A percentile compares a stretch with the other conserved stretches of the same genome.
These are phyloP conservation scores for Torulaspora pretoriensis DNA, from an alignment of 1,139 yeast species.

Conservation along the genomic window DNA sequence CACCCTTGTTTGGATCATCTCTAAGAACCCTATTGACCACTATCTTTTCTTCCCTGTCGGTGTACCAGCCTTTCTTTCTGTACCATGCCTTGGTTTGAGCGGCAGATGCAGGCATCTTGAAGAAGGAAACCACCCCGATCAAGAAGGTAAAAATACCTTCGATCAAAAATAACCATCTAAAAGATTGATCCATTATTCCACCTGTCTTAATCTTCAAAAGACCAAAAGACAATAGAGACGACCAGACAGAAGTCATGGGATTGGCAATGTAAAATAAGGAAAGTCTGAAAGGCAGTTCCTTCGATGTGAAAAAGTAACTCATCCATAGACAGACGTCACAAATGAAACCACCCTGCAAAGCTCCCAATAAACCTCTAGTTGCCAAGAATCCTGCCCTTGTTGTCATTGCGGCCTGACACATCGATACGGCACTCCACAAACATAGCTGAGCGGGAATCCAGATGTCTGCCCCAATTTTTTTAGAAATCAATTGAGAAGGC, in stretches of 20 bases:
- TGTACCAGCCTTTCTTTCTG: conserved; percentile 58
- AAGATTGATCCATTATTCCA: conserved; percentile 44
- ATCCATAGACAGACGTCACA: conserved; percentile 54
- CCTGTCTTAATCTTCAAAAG: conserved; percentile 41
- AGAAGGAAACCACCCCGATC: conserved; percentile 51
- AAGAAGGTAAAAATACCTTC: conserved; percentile 57
- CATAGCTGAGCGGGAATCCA: conserved; percentile 53
- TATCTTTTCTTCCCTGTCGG: conserved; percentile 57
- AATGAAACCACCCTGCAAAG: conserved; percentile 54
- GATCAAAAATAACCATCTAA: conserved; percentile 63
- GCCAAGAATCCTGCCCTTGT: conserved; percentile 40
- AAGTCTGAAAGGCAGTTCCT: conserved; percentile 47
- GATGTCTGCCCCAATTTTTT: conserved; percentile 49
- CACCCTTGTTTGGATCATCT: conserved; percentile 68
- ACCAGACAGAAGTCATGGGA: conserved; percentile 41
- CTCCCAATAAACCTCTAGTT: conserved; percentile 47
- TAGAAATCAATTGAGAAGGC: conserved; percentile 53
- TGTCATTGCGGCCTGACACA: conserved; percentile 43
- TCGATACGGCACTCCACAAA: conserved; percentile 50
- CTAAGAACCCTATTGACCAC: conserved; percentile 58
- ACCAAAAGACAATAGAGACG: conserved; percentile 46
- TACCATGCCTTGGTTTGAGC: conserved; percentile 52
- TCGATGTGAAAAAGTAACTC: conserved; percentile 51
- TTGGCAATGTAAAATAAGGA: conserved; percentile 50
- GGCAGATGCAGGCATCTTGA: conserved; percentile 58